Conservation (phyloP, 2,329 filamentous ascomycete species). For the Fonsecaea nubica region DNA sequence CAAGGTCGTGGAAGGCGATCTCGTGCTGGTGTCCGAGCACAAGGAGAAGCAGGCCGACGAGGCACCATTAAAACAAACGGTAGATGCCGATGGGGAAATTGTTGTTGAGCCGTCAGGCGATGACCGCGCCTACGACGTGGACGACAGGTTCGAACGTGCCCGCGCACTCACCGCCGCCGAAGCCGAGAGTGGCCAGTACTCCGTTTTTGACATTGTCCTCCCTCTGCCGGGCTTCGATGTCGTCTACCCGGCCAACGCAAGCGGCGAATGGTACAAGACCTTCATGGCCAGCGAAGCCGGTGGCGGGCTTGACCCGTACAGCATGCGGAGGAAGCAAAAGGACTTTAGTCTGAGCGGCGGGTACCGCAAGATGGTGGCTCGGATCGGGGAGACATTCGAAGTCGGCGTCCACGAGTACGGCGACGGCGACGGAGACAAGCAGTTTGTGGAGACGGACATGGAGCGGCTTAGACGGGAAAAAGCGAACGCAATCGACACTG, state of each 20-base stretch:
- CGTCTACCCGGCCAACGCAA: constrained; percentile 80
- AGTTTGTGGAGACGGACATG: constrained; percentile 87
- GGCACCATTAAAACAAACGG: constrained; percentile 44
- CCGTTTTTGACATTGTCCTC: constrained; percentile 86
- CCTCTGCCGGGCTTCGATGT: constrained; percentile 93
- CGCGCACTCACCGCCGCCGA: constrained; percentile 79
- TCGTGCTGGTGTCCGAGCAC: constrained; percentile 72
- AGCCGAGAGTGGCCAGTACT: constrained; percentile 74
- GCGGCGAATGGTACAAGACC: constrained; percentile 80
- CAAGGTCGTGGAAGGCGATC: constrained; percentile 80
- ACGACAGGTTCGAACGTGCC: constrained; percentile 70
- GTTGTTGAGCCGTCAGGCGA: constrained; percentile 66
- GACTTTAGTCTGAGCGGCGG: constrained; percentile 88
- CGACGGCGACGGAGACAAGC: constrained; percentile 68
- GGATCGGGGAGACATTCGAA: constrained; percentile 67
- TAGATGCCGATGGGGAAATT: constrained; percentile 69
- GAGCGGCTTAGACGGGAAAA: constrained; percentile 63
- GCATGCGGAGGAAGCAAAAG: constrained; percentile 85
- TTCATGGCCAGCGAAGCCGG: constrained; percentile 85
- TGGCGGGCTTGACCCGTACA: constrained; percentile 77
- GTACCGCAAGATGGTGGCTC: constrained; percentile 83
- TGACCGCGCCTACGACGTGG: constrained; percentile 60
- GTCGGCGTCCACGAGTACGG: constrained; percentile 74
- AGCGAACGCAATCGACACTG: neutral
- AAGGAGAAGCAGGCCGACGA: constrained; percentile 52